Percentiles rank a stretch among this genome's conserved stretches.
Conservation (phyloP, 352 stramenopile genomes). For the Globisporangium canariense region DNA sequence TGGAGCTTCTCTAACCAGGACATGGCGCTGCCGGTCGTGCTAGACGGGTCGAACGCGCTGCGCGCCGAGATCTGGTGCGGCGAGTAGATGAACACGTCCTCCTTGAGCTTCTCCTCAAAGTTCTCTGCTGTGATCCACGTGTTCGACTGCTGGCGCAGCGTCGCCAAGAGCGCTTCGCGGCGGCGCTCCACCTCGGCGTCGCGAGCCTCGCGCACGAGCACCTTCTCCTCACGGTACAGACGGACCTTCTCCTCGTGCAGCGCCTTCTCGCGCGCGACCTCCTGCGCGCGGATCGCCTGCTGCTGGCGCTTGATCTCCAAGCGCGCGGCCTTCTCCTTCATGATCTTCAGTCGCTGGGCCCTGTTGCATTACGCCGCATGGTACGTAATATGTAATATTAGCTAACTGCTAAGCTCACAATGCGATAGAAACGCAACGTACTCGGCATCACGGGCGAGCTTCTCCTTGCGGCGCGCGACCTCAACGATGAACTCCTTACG, state of each 20-base stretch:
- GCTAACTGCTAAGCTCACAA: not conserved
- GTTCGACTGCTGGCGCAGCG: conserved; percentile 55
- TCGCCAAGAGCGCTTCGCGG: conserved; percentile 61
- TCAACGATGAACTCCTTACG: conserved; percentile 77
- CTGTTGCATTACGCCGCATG: conserved; percentile 27
- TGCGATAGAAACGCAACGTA: conserved; percentile 25
- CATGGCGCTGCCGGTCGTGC: conserved; percentile 61
- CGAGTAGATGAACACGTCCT: conserved; percentile 86
- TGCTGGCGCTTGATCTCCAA: conserved; percentile 87
- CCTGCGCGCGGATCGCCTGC: conserved; percentile 76
- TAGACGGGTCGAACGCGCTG: conserved; percentile 66
- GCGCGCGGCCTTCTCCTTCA: conserved; percentile 84
- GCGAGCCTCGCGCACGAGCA: conserved; percentile 60
- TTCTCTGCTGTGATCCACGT: conserved; percentile 76
- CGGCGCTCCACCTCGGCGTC: conserved; percentile 60
- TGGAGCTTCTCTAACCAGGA: conserved; percentile 88
- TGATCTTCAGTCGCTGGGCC: conserved; percentile 74
- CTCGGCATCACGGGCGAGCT: conserved; percentile 82
- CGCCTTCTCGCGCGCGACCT: conserved; percentile 77
- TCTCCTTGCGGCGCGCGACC: conserved; percentile 65
- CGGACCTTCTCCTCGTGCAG: conserved; percentile 76
- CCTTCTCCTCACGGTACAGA: conserved; percentile 80
- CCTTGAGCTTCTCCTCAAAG: conserved; percentile 74
- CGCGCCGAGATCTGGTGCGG: conserved; percentile 64
- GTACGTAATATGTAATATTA: not conserved